Base-by-base conservation (phyloP, 2,329 filamentous ascomycete genomes). In the Phaeosphaeriaceae sp. region DNA sequence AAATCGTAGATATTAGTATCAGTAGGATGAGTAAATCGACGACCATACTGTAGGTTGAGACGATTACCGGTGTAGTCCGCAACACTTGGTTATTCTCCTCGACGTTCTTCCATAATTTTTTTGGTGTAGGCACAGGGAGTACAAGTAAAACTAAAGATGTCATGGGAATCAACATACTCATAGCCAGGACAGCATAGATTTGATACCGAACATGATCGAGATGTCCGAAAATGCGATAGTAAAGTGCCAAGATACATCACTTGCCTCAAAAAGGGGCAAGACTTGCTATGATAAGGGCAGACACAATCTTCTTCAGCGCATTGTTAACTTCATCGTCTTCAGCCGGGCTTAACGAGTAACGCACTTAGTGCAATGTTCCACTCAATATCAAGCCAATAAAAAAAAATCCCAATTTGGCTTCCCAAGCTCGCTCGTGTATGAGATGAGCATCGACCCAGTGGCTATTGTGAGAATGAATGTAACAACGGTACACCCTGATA, bases 191-290 rank as follows among this genome's bases (percentile, higher is more conserved):
- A 4, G 15, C 28, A 20, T 36, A 36, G 17, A 48, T 35, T 15
- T 48, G 45, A 11, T 36, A 28, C 11, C 45, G 16, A 12, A 48
- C 29, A 9, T n/a, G 17, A 6, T 35, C 9, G 13, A 36, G 35
- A n/a, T 48, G 37, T 1, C 37, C 37, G 30, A 48, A 48, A 17
- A 42, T 42, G 32, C 45, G 45, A 17, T 42, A 21, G 37, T 48
- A 42, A 6, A 42, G 16, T 20, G 38, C 9, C 9, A 48, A 21
- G 29, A 37, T 21, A 30, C 29, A 48, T 17, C 39, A 32, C 15
- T 48, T 48, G 6, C 30, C 45, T 3, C 35, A 12, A 6, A 48
- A 48, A n/a, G 42, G 45, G 28, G 23, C 34, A 13, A 32, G 7
- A 8, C 9, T n/a, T 28, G 6, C 16, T 8, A 32, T 8, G 23